Percentiles rank a stretch among this genome's conserved stretches.
Evolutionary conservation across 2,329 filamentous ascomycete species (phyloP).

Genomic region (Akanthomyces lecanii): DNA sequence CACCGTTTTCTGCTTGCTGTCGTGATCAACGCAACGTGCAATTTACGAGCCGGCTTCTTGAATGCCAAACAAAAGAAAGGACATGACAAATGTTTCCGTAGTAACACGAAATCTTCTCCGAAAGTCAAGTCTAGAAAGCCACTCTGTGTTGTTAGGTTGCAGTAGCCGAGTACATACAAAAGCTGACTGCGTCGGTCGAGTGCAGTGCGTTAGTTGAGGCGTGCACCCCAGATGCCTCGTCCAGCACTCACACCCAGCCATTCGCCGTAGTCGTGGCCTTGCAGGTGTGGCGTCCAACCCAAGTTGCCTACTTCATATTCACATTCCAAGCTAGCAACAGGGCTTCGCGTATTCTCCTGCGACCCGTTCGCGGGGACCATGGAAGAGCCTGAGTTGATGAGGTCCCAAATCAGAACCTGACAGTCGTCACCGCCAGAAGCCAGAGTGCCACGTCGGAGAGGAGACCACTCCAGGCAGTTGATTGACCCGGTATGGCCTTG

Average conservation of each 20-base stretch:
- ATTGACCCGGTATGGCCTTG: constrained; percentile 81
- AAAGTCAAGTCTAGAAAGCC: constrained; percentile 3
- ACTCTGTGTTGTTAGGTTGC: not conserved
- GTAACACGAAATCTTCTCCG: not conserved
- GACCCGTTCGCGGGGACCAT: constrained; percentile 45
- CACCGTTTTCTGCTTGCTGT: constrained; percentile 2
- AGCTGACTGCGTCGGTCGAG: not conserved
- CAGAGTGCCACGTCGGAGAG: constrained; percentile 76
- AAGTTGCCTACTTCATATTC: constrained; percentile 85
- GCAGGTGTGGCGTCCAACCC: constrained; percentile 73
- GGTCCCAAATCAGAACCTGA: constrained; percentile 88
- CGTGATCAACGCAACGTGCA: not conserved
- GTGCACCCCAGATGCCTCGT: constrained; percentile 75
- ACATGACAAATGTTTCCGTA: constrained; percentile 5
- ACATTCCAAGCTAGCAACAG: constrained; percentile 75
- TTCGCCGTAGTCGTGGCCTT: constrained; percentile 67
- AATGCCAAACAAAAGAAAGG: constrained; percentile 7
- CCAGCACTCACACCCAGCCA: constrained; percentile 82
- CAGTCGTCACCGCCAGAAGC: constrained; percentile 91
- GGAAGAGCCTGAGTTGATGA: constrained; percentile 60
- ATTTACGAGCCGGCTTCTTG: not conserved
- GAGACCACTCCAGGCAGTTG: constrained; percentile 96
- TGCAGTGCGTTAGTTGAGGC: constrained; percentile 28
- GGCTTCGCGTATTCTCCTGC: constrained; percentile 57
- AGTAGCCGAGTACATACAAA: not conserved